A percentile compares a stretch with the other conserved stretches of the same genome.
phyloP scores from a whole-genome alignment of 2,329 filamentous ascomycete genomes.

The Ceratocystis destructans region DNA sequence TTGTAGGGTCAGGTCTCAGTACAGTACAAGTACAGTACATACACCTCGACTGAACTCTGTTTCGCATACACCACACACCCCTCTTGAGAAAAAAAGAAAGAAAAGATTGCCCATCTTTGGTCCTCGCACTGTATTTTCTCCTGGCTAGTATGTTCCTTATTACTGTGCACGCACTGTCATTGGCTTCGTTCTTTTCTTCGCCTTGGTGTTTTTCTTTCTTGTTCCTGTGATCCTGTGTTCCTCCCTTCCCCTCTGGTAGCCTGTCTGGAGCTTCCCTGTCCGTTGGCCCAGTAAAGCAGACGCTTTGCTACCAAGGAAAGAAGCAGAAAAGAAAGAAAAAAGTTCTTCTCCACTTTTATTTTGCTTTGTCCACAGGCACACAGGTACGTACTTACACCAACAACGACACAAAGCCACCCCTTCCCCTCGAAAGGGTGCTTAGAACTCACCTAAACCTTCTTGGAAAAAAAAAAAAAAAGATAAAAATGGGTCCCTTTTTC shows the following conservation, averaged over 20 bases:
- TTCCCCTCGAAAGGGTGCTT: background rate
- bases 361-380: background rate
- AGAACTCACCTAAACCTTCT: background rate
- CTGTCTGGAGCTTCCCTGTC: background rate
- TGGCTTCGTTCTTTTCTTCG: background rate
- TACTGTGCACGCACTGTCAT: background rate
- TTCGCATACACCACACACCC: background rate
- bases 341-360: background rate
- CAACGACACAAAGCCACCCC: background rate
- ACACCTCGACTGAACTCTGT: too few species aligned
- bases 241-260: background rate
- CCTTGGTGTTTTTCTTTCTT: background rate
- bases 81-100: background rate
- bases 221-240: background rate
- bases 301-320: background rate
- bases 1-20: too few species aligned
- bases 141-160: background rate
- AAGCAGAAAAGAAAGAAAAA: background rate
- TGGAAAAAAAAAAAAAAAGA: background rate
- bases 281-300: slow-evolving; percentile 6
- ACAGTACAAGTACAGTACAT: too few species aligned
- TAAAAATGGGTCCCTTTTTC: slow-evolving; percentile 7
- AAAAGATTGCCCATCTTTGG: background rate
- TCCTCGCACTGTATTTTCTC: background rate
- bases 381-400: background rate